phyloP scores from a whole-genome alignment of 192 early-diverging fungal species.

The Bifiguratus adelaidae region DNA sequence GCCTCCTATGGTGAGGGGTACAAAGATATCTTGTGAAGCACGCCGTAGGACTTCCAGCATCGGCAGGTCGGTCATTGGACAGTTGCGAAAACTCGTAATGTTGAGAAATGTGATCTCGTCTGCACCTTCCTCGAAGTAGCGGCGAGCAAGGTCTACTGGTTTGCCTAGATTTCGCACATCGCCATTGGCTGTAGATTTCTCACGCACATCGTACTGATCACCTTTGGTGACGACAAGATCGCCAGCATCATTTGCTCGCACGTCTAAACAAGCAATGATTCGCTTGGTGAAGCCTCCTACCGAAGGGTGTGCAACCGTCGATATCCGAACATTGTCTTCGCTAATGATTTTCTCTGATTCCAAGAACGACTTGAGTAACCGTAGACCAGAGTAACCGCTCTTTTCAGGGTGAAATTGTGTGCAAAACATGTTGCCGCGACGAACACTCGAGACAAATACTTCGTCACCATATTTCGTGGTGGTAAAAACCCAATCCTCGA shows the following conservation, averaged over 20 bases:
- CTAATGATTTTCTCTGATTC: slow-evolving; percentile 22
- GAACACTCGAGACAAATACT: slow-evolving; percentile 72
- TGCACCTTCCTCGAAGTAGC: slow-evolving; percentile 93
- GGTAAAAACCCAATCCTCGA: slow-evolving; percentile 65
- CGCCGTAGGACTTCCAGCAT: slow-evolving; percentile 91
- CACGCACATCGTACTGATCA: slow-evolving; percentile 98
- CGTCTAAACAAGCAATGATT: slow-evolving; percentile 96
- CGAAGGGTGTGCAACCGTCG: slow-evolving; percentile 1
- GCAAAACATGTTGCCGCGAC: slow-evolving; percentile 81
- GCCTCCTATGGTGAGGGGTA: slow-evolving; percentile 98
- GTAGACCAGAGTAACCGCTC: slow-evolving; percentile 81
- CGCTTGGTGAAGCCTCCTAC: slow-evolving; percentile 68
- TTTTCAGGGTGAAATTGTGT: slow-evolving; percentile 99
- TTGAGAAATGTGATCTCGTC: slow-evolving; percentile 99
- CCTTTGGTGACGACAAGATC: slow-evolving; percentile 99
- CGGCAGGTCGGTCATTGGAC: slow-evolving; percentile 81
- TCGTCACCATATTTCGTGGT: slow-evolving; percentile 87
- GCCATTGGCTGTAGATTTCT: slow-evolving; percentile 36
- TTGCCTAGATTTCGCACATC: slow-evolving; percentile 94
- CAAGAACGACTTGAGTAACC: slow-evolving; percentile 74
- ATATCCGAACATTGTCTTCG: background rate
- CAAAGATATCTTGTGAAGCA: slow-evolving; percentile 88
- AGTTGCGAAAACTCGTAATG: slow-evolving; percentile 94
- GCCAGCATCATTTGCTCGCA: slow-evolving; percentile 92
- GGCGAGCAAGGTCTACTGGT: slow-evolving; percentile 84